Base-by-base conservation (phyloP, 1,139 yeast genomes). In the Hansenula sp. region DNA sequence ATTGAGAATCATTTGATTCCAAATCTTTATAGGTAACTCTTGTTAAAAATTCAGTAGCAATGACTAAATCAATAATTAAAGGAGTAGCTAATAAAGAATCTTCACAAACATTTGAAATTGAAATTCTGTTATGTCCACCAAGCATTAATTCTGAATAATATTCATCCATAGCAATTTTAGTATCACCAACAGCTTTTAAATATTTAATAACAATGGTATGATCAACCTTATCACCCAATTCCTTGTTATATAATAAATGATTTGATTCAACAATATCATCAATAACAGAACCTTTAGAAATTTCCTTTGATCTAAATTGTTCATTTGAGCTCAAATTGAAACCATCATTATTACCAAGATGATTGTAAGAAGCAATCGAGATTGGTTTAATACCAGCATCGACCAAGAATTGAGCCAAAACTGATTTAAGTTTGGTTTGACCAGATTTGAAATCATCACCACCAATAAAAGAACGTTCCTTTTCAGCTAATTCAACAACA, bases 361-460 rank as follows among this genome's bases (percentile, higher is more conserved):
- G 98, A 70, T 91, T 91, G 72, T 91, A 91, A 21, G 96, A 88
- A 33, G 97, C 97, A 65, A 91, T 86, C 28, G 96, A 89, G 39
- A 86, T 74, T 37, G 97, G 97, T 69, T 88, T 85, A 67, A 91
- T 91, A 72, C 98, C 98, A 40, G 98, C 98, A 67, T 91, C 98
- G 48, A 91, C 97, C 59, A 91, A 76, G 67, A 84, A 91, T 72
- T 91, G 97, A 19, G 97, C 96, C 67, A 91, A 76, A 24, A 91
- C 98, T 21, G 96, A 89, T 73, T 91, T 91, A 62, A 91, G 71
- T 71, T 91, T 91, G 53, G 98, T 91, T 74, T 91, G 98, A 49
- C 98, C 98, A 60, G 93, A 81, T 76, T 91, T 91, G 78, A 91
- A 91, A 69, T 91, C 98, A 67, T 91, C 98, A 61, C 98, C 98